Percentiles rank a stretch among this genome's conserved stretches.
phyloP scores from a whole-genome alignment of 768 basidiomycete genomes.

The Kondoa malvinella region DNA sequence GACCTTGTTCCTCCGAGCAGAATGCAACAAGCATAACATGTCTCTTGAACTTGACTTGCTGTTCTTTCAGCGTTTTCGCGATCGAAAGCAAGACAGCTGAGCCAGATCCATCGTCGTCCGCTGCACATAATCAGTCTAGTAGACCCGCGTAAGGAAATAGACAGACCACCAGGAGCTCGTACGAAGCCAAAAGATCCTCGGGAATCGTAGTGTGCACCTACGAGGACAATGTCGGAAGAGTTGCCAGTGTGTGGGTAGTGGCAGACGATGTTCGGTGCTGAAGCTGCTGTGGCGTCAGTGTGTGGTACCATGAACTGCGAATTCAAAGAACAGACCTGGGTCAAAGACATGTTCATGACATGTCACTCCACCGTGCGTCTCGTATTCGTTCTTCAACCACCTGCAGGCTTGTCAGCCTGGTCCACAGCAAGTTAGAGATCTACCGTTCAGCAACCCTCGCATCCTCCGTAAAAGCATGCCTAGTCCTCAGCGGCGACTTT shows the following conservation, averaged over 20 bases:
- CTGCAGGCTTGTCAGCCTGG: not conserved
- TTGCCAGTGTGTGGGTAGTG: conserved; percentile 6
- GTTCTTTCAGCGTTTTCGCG: conserved; percentile 5
- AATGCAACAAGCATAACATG: conserved; percentile 26
- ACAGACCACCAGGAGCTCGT: conserved; percentile 16
- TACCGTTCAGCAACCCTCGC: conserved; percentile 7
- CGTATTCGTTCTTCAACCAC: not conserved
- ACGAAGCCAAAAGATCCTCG: conserved; percentile 23
- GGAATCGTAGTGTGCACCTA: conserved; percentile 26
- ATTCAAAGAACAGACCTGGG: conserved; percentile 3
- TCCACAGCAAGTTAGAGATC: not conserved
- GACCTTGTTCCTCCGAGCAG: conserved; percentile 29
- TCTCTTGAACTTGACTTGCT: conserved; percentile 16
- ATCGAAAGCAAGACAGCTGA: conserved; percentile 1
- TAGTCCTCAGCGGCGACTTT: conserved; percentile 6
- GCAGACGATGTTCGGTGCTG: not conserved
- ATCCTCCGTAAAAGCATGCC: conserved; percentile 13
- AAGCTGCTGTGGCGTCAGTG: no score
- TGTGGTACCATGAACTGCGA: not conserved
- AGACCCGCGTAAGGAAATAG: not conserved
- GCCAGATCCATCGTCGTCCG: conserved; percentile 19
- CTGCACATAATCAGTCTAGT: not conserved
- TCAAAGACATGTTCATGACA: conserved; percentile 8
- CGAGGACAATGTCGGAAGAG: conserved; percentile 21
- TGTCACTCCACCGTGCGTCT: conserved; percentile 2